Evolutionary conservation across 163 green algal species (phyloP), one percentile per base, ranked within the genome.

Genomic region (Scenedesmus sp.): DNA sequence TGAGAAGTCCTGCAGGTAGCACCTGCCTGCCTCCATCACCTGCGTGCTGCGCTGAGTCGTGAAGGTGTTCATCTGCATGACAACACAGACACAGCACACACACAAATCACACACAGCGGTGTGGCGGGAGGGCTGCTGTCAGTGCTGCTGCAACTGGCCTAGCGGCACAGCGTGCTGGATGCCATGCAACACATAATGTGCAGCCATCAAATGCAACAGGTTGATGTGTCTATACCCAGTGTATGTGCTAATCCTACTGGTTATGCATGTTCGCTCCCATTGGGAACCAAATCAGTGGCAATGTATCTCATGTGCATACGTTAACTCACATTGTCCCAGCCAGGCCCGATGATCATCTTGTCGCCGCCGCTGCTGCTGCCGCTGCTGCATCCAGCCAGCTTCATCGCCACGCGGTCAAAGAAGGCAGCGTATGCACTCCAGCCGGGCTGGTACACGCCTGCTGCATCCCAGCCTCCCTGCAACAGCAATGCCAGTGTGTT

Each of bases 11-110:
- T 66, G 15, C 66, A 90, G 54, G 67, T 90, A 84, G 54, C 86
- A 84, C 26, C 9, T 66, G 66, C 86, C 86, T 57, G 66, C 23
- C 52, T 59, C 86, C 66, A 90, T 34, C 18, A 90, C 52, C 2
- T 90, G 66, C 20, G 26, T 8, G 10, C 15, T 10, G 6, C 66
- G 52, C 20, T 66, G 86, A n/a, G 66, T 16, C 0, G 15, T 6
- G 54, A 90, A 84, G 20, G 86, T 90, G 67, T 90, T 90, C 52
- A 90, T 55, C 86, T 90, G 86, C 84, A 86, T 46, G 82, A 20
- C 76, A 56, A 4, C 12, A 4, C 55, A 86, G 55, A 10, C 77
- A 85, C 34, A 46, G 34, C 34, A 46, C 34, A 46, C 34, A 46
- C 34, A 46, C 34, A 46, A 46, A 46, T 46, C 34, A 46, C 34